Base-by-base conservation (phyloP, 2,329 filamentous ascomycete genomes). In the Sarocladium strictum region DNA sequence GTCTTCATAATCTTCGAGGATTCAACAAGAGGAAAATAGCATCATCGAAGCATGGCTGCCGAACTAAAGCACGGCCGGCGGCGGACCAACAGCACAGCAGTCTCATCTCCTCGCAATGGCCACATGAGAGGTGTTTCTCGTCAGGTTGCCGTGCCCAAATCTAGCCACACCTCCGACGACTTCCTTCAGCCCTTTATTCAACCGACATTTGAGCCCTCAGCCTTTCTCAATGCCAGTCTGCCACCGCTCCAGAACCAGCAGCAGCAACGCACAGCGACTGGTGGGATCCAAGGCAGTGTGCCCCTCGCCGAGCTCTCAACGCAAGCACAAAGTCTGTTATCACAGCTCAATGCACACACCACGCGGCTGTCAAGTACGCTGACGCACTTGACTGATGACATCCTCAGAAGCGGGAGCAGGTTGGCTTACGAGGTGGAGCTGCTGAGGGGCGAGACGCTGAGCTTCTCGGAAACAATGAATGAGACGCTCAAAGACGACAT, bases 351-450 rank as follows among this genome's bases (percentile, higher is more conserved):
- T 65, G 87, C 90, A 9, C 90, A 97, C 67, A 96, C 91, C 1
- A 87, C 90, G 17, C 83, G 91, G 45, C 76, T 97, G 7, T 90
- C 91, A 14, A 84, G 80, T 54, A 89, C 85, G 45, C 78, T 99
- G 56, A 96, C 91, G 29, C 86, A 93, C 64, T 76, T 97, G 57
- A 97, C 94, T 11, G 93, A 99, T 69, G 94, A 97, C 61, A 97
- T 99, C 59, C 72, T 99, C 58, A 83, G 94, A 55, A 92, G 90
- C 64, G 90, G 92, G 24, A 90, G 89, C 59, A 81, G 93, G 3
- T 75, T 99, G 55, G 90, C 92, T 19, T 99, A 99, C 65, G 90
- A 97, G 70, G 93, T 97, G 19, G 93, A 97, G 70, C 81, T 97
- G 17, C 71, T 97, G 50, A 83, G 91, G n/a, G 92, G 92, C 58